These are phyloP conservation scores for Alternaria arbusti DNA, from an alignment of 2,329 filamentous ascomycete species.

Conservation along the genomic window DNA sequence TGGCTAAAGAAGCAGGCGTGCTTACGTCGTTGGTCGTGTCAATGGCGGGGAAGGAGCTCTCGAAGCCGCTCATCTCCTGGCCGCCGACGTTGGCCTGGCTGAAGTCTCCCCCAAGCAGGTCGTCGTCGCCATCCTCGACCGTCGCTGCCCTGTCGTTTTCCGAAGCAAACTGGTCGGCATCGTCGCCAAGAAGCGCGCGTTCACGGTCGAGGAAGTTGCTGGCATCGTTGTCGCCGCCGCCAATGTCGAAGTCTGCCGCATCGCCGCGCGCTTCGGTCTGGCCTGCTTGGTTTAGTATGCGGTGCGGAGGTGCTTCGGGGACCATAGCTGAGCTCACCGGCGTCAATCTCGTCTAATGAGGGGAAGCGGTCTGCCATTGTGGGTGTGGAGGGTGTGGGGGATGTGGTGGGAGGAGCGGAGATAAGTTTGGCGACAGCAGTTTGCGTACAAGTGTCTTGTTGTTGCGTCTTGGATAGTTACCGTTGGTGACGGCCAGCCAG, in stretches of 20 bases:
- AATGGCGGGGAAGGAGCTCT: slow-evolving; percentile 90
- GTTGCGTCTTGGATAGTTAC: slow-evolving; percentile 18
- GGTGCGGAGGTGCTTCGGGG: slow-evolving; percentile 27
- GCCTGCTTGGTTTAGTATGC: slow-evolving; percentile 56
- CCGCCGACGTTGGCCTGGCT: slow-evolving; percentile 48
- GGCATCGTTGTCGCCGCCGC: slow-evolving; percentile 65
- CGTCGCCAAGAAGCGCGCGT: slow-evolving; percentile 87
- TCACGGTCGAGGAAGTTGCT: slow-evolving; percentile 93
- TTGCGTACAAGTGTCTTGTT: slow-evolving; percentile 24
- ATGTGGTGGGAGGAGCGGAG: neutral
- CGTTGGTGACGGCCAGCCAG: slow-evolving; percentile 20
- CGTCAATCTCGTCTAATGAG: slow-evolving; percentile 60
- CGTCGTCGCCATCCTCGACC: slow-evolving; percentile 69
- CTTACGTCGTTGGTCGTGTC: slow-evolving; percentile 73
- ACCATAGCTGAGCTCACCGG: slow-evolving; percentile 49
- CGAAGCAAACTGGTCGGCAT: slow-evolving; percentile 87
- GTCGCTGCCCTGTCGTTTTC: slow-evolving; percentile 71
- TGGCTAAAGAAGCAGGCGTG: slow-evolving; percentile 6
- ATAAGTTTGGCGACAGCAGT: slow-evolving; percentile 22
- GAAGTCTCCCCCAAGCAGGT: slow-evolving; percentile 70
- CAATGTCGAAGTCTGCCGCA: slow-evolving; percentile 51
- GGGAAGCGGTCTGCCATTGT: slow-evolving; percentile 60
- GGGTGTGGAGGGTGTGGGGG: slow-evolving; percentile 13
- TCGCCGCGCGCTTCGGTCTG: slow-evolving; percentile 69
- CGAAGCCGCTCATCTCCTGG: slow-evolving; percentile 69